A percentile compares a stretch with the other conserved stretches of the same genome.
Evolutionary conservation across 192 early-diverging fungal genomes (phyloP).

Genomic region (Linnemannia exigua): DNA sequence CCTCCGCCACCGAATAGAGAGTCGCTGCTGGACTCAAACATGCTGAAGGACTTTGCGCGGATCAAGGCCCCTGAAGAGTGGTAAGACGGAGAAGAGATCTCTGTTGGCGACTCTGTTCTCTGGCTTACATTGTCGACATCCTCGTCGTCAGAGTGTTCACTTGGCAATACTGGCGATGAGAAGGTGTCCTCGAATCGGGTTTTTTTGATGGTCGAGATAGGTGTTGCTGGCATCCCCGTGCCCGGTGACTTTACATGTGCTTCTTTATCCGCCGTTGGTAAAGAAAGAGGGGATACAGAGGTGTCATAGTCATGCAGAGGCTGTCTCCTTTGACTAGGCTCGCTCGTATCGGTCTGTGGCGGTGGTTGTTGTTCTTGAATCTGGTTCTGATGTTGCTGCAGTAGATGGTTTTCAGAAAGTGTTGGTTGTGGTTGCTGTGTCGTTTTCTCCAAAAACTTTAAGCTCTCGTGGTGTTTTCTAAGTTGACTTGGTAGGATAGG

Average conservation of each 20-base stretch:
- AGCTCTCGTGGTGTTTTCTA: conserved; percentile 7
- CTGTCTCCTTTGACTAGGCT: neutral
- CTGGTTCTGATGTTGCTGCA: neutral
- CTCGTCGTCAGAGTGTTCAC: neutral
- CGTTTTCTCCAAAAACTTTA: neutral
- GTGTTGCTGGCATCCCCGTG: neutral
- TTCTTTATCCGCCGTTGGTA: neutral
- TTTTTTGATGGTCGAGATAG: neutral
- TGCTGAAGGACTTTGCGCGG: conserved; percentile 29
- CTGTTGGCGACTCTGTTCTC: neutral
- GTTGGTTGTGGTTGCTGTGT: neutral
- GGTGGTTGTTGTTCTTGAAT: neutral
- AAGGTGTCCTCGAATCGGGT: neutral
- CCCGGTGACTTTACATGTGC: neutral
- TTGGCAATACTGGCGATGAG: neutral
- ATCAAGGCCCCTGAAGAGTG: conserved; percentile 2
- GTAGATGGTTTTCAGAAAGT: neutral
- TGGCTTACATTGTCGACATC: neutral
- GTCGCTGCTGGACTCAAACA: conserved; percentile 21
- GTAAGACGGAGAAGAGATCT: neutral
- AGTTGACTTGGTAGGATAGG: conserved; percentile 21
- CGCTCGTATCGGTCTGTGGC: neutral
- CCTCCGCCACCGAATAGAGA: neutral
- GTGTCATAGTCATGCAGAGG: neutral
- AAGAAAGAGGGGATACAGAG: neutral